Evolutionary conservation across 2,329 filamentous ascomycete species (phyloP).

Genomic region (Dactylellina cionopaga): DNA sequence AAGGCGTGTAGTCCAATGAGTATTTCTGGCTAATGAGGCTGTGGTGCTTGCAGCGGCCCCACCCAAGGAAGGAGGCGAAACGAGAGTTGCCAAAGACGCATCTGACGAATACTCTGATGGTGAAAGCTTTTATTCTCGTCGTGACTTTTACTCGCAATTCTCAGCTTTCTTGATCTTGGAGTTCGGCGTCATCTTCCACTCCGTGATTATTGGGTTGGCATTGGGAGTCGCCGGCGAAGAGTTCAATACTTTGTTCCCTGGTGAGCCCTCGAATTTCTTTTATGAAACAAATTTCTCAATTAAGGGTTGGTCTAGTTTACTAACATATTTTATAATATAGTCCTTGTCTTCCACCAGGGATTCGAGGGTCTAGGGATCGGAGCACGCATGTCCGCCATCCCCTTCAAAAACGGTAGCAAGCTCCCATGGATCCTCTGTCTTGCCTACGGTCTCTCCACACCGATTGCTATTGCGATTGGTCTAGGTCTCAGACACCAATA

Average conservation of each 20-base stretch:
- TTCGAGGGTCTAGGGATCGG: constrained; percentile 81
- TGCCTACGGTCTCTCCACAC: constrained; percentile 76
- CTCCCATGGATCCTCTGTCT: constrained; percentile 68
- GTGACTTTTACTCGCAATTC: constrained; percentile 48
- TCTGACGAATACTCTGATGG: constrained; percentile 14
- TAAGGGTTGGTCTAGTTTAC: too few relatives aligned
- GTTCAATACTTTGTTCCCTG: constrained; percentile 42
- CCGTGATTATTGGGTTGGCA: constrained; percentile 62
- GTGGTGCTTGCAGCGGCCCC: constrained; percentile 16
- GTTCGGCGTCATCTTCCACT: constrained; percentile 79
- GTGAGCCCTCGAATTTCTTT: constrained; percentile 16
- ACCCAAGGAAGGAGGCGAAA: constrained; percentile 10
- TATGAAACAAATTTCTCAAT: background rate
- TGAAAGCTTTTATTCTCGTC: constrained; percentile 13
- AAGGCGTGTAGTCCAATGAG: too few relatives aligned
- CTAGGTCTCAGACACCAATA: constrained; percentile 76
- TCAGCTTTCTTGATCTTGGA: constrained; percentile 72
- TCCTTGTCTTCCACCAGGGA: constrained; percentile 81
- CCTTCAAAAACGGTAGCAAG: constrained; percentile 55
- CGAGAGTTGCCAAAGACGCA: background rate
- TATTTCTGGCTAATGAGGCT: background rate
- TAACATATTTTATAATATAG: too few relatives aligned
- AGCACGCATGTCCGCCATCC: constrained; percentile 72
- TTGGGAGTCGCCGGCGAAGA: constrained; percentile 48
- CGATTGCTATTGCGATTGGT: constrained; percentile 82